A percentile compares a stretch with the other conserved stretches of the same genome.
phyloP scores from a whole-genome alignment of 2,329 filamentous ascomycete species.

The Malbranchea zuffiana region DNA sequence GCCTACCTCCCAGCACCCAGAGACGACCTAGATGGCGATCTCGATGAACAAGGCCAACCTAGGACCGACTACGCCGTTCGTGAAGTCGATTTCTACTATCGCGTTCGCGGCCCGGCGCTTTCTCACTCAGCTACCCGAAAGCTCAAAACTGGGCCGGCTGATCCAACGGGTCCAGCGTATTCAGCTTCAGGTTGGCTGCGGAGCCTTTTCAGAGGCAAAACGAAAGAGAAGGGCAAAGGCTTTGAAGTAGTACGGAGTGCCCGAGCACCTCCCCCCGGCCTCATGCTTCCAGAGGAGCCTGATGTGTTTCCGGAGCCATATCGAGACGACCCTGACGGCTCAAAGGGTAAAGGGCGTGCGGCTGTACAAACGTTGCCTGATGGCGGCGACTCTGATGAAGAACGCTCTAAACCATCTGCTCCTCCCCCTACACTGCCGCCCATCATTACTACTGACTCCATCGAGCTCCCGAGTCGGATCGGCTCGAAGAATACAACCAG shows the following conservation, averaged over 20 bases:
- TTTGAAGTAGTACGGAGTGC: conserved; percentile 93
- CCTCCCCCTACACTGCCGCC: conserved; percentile 48
- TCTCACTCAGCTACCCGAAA: conserved; percentile 72
- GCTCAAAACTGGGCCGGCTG: conserved; percentile 84
- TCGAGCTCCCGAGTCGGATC: conserved; percentile 54
- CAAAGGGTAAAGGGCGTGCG: conserved; percentile 15
- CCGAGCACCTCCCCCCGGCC: conserved; percentile 69
- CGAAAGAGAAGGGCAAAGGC: conserved; percentile 88
- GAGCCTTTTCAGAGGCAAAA: conserved; percentile 66
- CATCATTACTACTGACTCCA: conserved; percentile 48
- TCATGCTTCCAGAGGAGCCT: conserved; percentile 38
- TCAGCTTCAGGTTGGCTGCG: conserved; percentile 86
- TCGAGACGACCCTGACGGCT: conserved; percentile 40
- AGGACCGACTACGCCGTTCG: conserved; percentile 81
- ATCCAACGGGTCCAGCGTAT: conserved; percentile 83
- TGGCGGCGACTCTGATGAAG: conserved; percentile 6
- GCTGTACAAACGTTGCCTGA: conserved; percentile 14
- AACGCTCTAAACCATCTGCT: conserved; percentile 17
- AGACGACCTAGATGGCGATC: conserved; percentile 45
- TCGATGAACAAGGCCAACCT: conserved; percentile 36
- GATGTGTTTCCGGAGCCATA: conserved; percentile 56
- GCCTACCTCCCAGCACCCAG: conserved; percentile 44
- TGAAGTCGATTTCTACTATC: conserved; percentile 95
- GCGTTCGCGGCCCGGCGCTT: conserved; percentile 75
- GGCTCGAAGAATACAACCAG: conserved; percentile 46